These are phyloP conservation scores for Lunularia cruciata DNA, from an alignment of 225 moss, liverwort and hornwort genomes.

Conservation along the genomic window DNA sequence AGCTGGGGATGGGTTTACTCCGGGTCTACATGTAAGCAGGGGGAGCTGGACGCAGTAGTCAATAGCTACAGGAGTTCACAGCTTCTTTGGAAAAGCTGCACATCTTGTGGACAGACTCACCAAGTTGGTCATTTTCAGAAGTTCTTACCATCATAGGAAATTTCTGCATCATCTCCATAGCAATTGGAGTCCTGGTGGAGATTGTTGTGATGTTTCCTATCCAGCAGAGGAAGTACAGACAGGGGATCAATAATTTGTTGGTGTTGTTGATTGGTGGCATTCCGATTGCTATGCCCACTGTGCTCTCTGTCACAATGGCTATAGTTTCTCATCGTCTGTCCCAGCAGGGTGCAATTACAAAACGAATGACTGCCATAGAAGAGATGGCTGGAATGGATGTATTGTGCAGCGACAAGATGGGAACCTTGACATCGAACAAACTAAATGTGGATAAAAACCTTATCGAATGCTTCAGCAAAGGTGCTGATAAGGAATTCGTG, in stretches of 20 bases:
- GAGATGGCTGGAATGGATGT: too few species aligned
- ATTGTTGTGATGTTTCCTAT: not conserved
- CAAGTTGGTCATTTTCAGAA: slow-evolving; percentile 28
- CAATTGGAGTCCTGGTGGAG: not conserved
- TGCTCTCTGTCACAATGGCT: slow-evolving; percentile 13
- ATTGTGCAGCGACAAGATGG: too few species aligned
- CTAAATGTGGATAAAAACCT: too few species aligned
- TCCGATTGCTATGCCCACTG: slow-evolving; percentile 12
- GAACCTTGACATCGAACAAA: too few species aligned
- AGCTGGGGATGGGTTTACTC: slow-evolving; percentile 28
- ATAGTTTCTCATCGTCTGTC: slow-evolving; percentile 13
- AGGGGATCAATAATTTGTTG: slow-evolving; percentile 3
- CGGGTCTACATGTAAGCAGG: slow-evolving; percentile 36
- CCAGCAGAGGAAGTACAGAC: not conserved
- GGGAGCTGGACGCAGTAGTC: slow-evolving; percentile 27
- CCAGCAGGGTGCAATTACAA: too few species aligned
- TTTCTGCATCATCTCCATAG: slow-evolving; percentile 4
- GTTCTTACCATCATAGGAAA: not conserved
- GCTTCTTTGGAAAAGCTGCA: slow-evolving; percentile 37
- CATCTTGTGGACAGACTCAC: slow-evolving; percentile 22
- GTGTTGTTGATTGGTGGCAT: slow-evolving; percentile 6
- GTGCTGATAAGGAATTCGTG: too few species aligned
- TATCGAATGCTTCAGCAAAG: too few species aligned
- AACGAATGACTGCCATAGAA: too few species aligned
- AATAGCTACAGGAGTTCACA: slow-evolving; percentile 28